Evolutionary conservation across 2,329 filamentous ascomycete species (phyloP), one percentile per base, ranked within the genome.

Genomic region (Sarocladium kiliense): DNA sequence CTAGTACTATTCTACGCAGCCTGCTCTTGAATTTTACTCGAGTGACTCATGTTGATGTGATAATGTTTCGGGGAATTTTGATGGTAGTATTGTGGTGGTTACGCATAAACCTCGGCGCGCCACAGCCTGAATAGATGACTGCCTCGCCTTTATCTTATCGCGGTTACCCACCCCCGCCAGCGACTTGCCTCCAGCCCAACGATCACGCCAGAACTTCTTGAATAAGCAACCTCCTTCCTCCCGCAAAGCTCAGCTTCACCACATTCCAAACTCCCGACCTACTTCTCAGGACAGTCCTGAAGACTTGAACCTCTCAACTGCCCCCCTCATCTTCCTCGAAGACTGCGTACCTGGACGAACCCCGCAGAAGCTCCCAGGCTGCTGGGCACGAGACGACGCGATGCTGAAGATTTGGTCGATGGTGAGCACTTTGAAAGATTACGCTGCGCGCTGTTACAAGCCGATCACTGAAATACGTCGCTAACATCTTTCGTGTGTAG

Each of bases 321-420:
- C 41, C 41, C 19, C 7, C 11, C 41, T 18, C 23, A 27, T 18
- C 30, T 18, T 32, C 25, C 14, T 11, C 18, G 11, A 12, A 23
- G 25, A 47, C 25, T n/a, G n/a, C 44, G 44, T 7, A 51, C 27
- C 12, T 25, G 44, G 44, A 32, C 26, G 47, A 36, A 51, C 27
- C 26, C 27, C 34, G 23, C 50, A 53, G 34, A 16, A 41, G 50
- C 36, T 53, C 32, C 50, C 50, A 53, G 32, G 50, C 50, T n/a
- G 14, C 50, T 39, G 36, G 50, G 32, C 50, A 41, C 50, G 34
- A 53, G 36, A 39, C 57, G 42, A 50, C 76, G 92, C 78, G 68
- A 97, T 97, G 94, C 82, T 97, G 80, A 97, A 97, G 79, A 97
- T 97, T 79, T 97, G 93, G 94, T 96, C 91, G 66, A 96, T 97